Evolutionary conservation across 2,329 filamentous ascomycete species (phyloP).

Genomic region (Aspergillus alliaceus): DNA sequence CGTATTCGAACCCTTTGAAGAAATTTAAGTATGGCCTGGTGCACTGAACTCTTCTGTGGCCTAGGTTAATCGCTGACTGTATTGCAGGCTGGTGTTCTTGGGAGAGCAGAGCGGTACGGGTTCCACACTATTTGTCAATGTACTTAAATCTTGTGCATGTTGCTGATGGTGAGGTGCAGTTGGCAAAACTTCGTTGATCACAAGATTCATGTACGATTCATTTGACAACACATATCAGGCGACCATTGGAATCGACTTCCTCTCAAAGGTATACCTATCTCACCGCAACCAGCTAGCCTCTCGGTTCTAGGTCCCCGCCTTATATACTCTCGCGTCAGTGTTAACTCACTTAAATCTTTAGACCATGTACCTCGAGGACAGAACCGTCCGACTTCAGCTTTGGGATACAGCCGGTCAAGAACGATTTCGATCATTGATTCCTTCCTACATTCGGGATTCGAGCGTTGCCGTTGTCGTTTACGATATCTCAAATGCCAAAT

Average conservation of each 20-base stretch:
- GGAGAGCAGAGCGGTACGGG: slow-evolving; percentile 93
- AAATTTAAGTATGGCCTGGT: slow-evolving; percentile 83
- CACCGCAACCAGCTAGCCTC: background rate
- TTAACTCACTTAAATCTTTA: slow-evolving; percentile 34
- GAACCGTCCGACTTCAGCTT: slow-evolving; percentile 92
- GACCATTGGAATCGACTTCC: slow-evolving; percentile 98
- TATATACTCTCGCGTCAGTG: background rate
- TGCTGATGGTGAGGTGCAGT: slow-evolving; percentile 56
- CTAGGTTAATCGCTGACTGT: slow-evolving; percentile 26
- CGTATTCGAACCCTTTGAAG: slow-evolving; percentile 99
- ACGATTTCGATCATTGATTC: slow-evolving; percentile 93
- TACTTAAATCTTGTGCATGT: background rate
- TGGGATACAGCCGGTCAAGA: slow-evolving; percentile 99
- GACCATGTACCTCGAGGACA: slow-evolving; percentile 99
- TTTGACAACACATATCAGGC: slow-evolving; percentile 99
- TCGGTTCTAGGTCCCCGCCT: background rate
- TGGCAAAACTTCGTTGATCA: slow-evolving; percentile 97
- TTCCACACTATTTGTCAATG: background rate
- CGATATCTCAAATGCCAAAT: slow-evolving; percentile 95
- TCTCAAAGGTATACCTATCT: slow-evolving; percentile 80
- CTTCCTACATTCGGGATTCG: slow-evolving; percentile 97
- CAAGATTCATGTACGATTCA: slow-evolving; percentile 99
- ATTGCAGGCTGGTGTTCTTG: slow-evolving; percentile 82
- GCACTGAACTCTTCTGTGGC: background rate
- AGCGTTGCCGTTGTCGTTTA: slow-evolving; percentile 98